Conservation (phyloP, 345 rosid species). For the Stellera chamaejasme region DNA sequence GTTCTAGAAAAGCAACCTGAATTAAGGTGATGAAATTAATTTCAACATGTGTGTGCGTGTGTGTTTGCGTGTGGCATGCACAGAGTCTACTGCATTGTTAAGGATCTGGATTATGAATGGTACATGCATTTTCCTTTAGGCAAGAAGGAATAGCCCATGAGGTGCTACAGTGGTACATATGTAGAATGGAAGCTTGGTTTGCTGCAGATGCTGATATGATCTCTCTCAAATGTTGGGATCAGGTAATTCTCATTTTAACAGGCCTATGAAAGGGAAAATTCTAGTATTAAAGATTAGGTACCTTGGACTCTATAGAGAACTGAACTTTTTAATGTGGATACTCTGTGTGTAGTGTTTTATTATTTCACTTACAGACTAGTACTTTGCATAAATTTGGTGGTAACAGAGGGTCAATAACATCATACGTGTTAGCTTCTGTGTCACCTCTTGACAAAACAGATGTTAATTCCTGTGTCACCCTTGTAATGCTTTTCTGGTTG, state of each 20-base stretch:
- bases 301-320: too few species aligned
- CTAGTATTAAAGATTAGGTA: too few species aligned
- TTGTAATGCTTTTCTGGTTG: slow-evolving; percentile 11
- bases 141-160: slow-evolving; percentile 69
- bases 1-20: slow-evolving; percentile 73
- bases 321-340: too few species aligned
- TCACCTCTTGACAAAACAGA: too few species aligned
- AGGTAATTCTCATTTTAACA: slow-evolving; percentile 29
- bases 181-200: slow-evolving; percentile 98
- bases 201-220: slow-evolving; percentile 87
- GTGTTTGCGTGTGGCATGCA: background rate
- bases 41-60: background rate
- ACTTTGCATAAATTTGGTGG: too few species aligned
- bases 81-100: slow-evolving; percentile 1
- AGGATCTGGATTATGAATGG: slow-evolving; percentile 6
- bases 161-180: slow-evolving; percentile 85
- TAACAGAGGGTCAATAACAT: too few species aligned
- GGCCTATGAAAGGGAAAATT: too few species aligned
- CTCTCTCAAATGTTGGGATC: slow-evolving; percentile 85
- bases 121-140: slow-evolving; percentile 27
- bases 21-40: slow-evolving; percentile 40
- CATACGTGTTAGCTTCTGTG: too few species aligned
- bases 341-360: too few species aligned
- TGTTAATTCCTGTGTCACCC: background rate
- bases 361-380: too few species aligned